phyloP scores from a whole-genome alignment of 2,329 filamentous ascomycete genomes.

The Dryadomyces sulphureus region DNA sequence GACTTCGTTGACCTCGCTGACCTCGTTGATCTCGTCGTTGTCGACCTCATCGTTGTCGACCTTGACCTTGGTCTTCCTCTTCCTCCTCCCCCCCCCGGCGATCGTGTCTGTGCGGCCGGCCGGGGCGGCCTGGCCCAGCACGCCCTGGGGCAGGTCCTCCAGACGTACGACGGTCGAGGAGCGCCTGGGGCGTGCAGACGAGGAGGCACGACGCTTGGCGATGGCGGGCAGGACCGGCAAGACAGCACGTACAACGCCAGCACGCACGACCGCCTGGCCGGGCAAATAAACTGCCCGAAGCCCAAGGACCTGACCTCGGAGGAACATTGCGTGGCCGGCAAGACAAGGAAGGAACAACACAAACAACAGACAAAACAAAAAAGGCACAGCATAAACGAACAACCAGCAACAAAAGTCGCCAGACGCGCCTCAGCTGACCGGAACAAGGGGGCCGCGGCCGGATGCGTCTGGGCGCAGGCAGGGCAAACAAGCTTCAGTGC shows the following conservation, averaged over 20 bases:
- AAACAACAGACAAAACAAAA: background rate
- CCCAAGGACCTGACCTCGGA: too few relatives aligned
- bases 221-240: too few relatives aligned
- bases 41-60: too few relatives aligned
- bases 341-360: background rate
- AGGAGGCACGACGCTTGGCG: too few relatives aligned
- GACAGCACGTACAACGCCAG: too few relatives aligned
- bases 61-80: background rate
- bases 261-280: too few relatives aligned
- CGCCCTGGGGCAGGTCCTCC: constrained; percentile 43
- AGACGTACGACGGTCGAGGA: constrained; percentile 33
- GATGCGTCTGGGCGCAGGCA: background rate
- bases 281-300: too few relatives aligned
- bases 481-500: constrained; percentile 1
- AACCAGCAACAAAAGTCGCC: background rate
- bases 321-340: too few relatives aligned
- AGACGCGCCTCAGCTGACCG: background rate
- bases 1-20: too few relatives aligned
- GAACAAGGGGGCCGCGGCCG: background rate
- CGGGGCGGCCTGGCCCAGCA: constrained; percentile 24
- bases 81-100: background rate
- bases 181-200: too few relatives aligned
- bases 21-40: background rate
- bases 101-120: too few relatives aligned
- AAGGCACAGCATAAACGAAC: background rate